phyloP scores from a whole-genome alignment of 495 filamentous ascomycete species.

The Cetradonia linearis region DNA sequence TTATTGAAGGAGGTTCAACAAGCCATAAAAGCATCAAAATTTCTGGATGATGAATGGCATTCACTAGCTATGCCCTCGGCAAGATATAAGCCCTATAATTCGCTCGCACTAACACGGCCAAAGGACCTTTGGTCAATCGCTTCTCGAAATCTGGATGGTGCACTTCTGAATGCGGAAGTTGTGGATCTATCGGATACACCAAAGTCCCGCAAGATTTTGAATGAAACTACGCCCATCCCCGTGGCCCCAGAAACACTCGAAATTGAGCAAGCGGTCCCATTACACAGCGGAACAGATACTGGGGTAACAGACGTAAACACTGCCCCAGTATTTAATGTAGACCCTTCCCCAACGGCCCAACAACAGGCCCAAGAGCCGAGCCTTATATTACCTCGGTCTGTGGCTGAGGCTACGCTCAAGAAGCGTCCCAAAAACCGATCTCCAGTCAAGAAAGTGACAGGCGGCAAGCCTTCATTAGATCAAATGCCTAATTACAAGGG shows the following conservation, averaged over 20 bases:
- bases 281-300: not conserved
- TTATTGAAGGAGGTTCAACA: constrained; percentile 54
- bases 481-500: constrained; percentile 52
- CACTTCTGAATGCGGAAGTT: constrained; percentile 47
- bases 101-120: constrained; percentile 28
- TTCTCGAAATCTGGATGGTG: constrained; percentile 51
- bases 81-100: constrained; percentile 12
- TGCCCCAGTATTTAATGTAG: constrained; percentile 1
- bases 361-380: not conserved
- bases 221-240: not conserved
- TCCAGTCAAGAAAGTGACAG: constrained; percentile 16
- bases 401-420: constrained; percentile 17
- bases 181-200: constrained; percentile 46
- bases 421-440: constrained; percentile 17
- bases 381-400: constrained; percentile 14
- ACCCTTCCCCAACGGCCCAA: not conserved
- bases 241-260: not conserved
- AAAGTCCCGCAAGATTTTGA: not conserved
- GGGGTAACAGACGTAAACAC: not conserved
- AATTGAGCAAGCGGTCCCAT: not conserved
- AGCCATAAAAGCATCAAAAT: constrained; percentile 55
- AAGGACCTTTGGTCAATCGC: constrained; percentile 58
- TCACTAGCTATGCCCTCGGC: not conserved
- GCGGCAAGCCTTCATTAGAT: constrained; percentile 14
- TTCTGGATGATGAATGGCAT: not conserved